These are phyloP conservation scores for Rhynchosporium secalis DNA, from an alignment of 2,329 filamentous ascomycete genomes.

Conservation along the genomic window DNA sequence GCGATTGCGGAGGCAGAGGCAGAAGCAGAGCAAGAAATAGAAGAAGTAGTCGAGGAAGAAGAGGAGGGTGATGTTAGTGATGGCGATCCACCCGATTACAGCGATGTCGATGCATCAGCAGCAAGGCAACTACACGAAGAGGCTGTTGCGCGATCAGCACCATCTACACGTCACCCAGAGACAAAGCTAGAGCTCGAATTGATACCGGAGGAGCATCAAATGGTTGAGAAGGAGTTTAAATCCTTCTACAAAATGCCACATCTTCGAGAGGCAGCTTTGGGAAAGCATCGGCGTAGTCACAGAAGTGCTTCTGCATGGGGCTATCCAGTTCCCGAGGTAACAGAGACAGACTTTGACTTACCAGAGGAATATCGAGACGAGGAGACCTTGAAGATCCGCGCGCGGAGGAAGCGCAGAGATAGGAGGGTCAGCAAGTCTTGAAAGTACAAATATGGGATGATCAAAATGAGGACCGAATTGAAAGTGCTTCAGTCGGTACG, in stretches of 20 bases:
- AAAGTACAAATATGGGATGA: slow-evolving; percentile 13
- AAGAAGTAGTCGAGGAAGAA: slow-evolving; percentile 49
- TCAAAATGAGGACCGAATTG: slow-evolving; percentile 34
- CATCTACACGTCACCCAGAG: slow-evolving; percentile 28
- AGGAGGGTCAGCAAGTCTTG: slow-evolving; percentile 34
- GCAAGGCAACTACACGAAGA: slow-evolving; percentile 68
- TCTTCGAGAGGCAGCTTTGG: slow-evolving; percentile 77
- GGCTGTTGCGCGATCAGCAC: slow-evolving; percentile 39
- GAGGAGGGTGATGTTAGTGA: slow-evolving; percentile 43
- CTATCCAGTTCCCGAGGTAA: slow-evolving; percentile 71
- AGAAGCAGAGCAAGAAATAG: slow-evolving; percentile 63
- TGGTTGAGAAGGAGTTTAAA: slow-evolving; percentile 63
- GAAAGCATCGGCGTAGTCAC: slow-evolving; percentile 66
- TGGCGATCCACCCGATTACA: slow-evolving; percentile 61
- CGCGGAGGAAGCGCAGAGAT: slow-evolving; percentile 57
- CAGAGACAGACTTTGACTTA: slow-evolving; percentile 71
- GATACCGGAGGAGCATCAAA: slow-evolving; percentile 31
- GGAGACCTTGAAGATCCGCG: slow-evolving; percentile 57
- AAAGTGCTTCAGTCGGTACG: slow-evolving; percentile 42
- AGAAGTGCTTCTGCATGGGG: slow-evolving; percentile 80
- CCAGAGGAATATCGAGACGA: slow-evolving; percentile 54
- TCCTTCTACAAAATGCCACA: slow-evolving; percentile 77
- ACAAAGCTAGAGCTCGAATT: slow-evolving; percentile 41
- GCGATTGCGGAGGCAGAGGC: slow-evolving; percentile 45
- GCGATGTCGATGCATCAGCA: slow-evolving; percentile 68